Evolutionary conservation across 148 eudicot species (phyloP).

Genomic region (Talinum fruticosum): DNA sequence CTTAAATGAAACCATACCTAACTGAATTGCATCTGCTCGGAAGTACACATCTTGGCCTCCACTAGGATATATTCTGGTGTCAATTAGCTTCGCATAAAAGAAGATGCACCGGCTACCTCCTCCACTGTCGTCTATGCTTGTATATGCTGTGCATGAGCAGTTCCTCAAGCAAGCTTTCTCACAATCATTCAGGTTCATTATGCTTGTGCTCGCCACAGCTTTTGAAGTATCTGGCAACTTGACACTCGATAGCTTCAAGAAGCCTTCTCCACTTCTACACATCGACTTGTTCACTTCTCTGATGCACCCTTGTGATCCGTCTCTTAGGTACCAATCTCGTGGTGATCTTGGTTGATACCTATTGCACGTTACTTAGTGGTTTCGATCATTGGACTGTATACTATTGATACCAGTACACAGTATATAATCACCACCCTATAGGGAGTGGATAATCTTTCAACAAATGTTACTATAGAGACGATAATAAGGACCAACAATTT

Average conservation of each 20-base stretch:
- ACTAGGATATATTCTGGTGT: constrained; percentile 31
- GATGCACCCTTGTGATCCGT: constrained; percentile 43
- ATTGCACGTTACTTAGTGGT: not conserved
- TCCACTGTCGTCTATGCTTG: constrained; percentile 28
- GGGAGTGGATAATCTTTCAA: no score
- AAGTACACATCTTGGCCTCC: constrained; percentile 46
- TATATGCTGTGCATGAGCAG: constrained; percentile 46
- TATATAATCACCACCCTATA: no score
- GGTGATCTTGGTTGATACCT: constrained; percentile 40
- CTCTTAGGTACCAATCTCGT: constrained; percentile 49
- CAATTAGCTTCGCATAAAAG: constrained; percentile 33
- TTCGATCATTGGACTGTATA: no score
- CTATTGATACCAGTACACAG: no score
- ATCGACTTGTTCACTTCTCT: constrained; percentile 30
- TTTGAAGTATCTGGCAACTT: constrained; percentile 49
- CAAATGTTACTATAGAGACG: no score
- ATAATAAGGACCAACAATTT: no score
- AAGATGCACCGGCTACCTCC: constrained; percentile 40
- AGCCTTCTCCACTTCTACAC: constrained; percentile 48
- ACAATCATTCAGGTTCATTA: constrained; percentile 30
- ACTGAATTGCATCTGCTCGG: constrained; percentile 36
- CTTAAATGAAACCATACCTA: constrained; percentile 33
- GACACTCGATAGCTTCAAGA: constrained; percentile 31
- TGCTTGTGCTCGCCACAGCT: constrained; percentile 23
- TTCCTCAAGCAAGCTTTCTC: constrained; percentile 36